Base-by-base conservation (phyloP, 345 rosid genomes). In the Salix udensis region DNA sequence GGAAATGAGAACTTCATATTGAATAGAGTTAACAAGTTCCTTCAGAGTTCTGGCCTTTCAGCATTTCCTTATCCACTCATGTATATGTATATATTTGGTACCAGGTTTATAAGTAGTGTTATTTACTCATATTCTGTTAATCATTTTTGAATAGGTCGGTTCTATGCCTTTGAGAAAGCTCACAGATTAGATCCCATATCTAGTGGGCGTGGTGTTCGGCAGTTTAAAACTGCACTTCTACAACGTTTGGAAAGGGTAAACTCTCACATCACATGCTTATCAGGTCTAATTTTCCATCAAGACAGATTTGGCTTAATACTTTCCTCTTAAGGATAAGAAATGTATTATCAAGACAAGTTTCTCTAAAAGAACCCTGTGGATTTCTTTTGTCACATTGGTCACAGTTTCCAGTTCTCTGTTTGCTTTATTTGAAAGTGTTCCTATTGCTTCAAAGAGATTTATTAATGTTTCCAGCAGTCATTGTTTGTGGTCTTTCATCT, bases 151-250 rank as follows among this genome's bases (percentile, higher is more conserved):
- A 78, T 76, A 96, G 99, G 99, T 75, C 97, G 99, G 71, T 96
- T 94, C 77, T 96, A 96, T 86, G 98, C 99, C 30, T 96, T 94
- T 74, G 97, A 92, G 88, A 93, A 94, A 84, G 98, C 99, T 79
- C 99, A 94, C 67, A 90, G 91, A 81, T 62, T 96, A 88, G 99
- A 96, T 84, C 97, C 99, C 37, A 96, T 88, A 44, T 96, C 99
- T 16, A 91, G 97, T 80, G 98, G 99, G 76, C 88, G 99, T 65
- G 99, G 99, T 74, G 99, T 96, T 83, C 94, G 99, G n/a, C 99
- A 96, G 74, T 96, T 96, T 80, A 96, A 96, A 87, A 96, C 98
- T 76, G 97, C 99, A 19, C 98, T 96, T 19, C 92, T 96, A 74
- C 99, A 96, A 76, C 99, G 97, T 75, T 95, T 96, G 62, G 99